These are phyloP conservation scores for Chaetomium cochliodes DNA, from an alignment of 495 filamentous ascomycete species.

Conservation along the genomic window DNA sequence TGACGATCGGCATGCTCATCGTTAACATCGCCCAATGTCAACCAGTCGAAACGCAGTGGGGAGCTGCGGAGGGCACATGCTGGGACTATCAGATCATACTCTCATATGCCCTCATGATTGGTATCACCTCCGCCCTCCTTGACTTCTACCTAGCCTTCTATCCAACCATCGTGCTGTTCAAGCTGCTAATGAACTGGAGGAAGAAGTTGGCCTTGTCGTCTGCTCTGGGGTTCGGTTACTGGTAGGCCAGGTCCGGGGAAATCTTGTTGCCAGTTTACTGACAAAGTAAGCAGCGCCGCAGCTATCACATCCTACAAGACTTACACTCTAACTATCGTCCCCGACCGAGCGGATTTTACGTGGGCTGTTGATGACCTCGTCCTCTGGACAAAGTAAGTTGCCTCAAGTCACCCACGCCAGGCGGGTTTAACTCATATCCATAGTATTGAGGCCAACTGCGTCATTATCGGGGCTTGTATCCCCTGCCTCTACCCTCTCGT, in stretches of 20 bases:
- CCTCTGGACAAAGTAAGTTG: constrained; percentile 32
- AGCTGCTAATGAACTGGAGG: constrained; percentile 24
- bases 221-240: constrained; percentile 32
- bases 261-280: background rate
- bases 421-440: background rate
- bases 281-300: constrained; percentile 18
- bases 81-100: constrained; percentile 27
- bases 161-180: constrained; percentile 22
- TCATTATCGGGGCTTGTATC: constrained; percentile 31
- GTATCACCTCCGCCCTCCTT: constrained; percentile 25
- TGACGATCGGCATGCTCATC: constrained; percentile 23
- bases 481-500: constrained; percentile 29
- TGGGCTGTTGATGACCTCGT: constrained; percentile 30
- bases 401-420: background rate
- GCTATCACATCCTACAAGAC: constrained; percentile 29
- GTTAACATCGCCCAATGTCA: constrained; percentile 33
- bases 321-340: constrained; percentile 22
- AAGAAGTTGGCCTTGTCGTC: constrained; percentile 32
- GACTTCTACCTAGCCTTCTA: constrained; percentile 35
- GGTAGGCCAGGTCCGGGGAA: constrained; percentile 17
- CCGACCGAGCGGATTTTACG: constrained; percentile 27
- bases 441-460: constrained; percentile 31
- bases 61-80: constrained; percentile 20
- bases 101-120: constrained; percentile 25
- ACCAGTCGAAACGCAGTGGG: constrained; percentile 29